Evolutionary conservation across 169 alveolate genomes (phyloP), one percentile per base, ranked within the genome.

Genomic region (Cryptosporidium sp.): DNA sequence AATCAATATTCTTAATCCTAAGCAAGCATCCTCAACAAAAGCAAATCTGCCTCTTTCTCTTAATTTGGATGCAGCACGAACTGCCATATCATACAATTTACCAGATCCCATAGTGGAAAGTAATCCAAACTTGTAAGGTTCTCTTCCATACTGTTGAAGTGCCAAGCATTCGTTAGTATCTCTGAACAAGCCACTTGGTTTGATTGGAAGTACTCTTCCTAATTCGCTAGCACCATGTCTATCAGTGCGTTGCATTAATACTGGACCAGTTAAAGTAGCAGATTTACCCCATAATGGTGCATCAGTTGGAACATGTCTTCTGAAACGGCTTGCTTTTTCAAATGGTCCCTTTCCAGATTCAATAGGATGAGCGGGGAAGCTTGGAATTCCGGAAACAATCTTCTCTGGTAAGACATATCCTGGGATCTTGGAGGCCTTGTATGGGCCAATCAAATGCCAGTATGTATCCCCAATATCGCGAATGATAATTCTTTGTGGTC

Each of bases 171-270:
- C 89, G 44, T 80, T 80, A 4, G 89, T 80, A 45, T 80, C 89
- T 62, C 89, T 80, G 45, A 80, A 80, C 23, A 80, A 37, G 2
- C 89, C 89, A 33, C 45, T 65, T 21, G 89, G 89, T 52, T 80
- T 80, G 6, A 60, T 53, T 62, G 89, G 89, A 18, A 80, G 56
- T 62, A 62, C 42, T 80, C 89, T 80, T 42, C 89, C 89, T 7
- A 65, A 62, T 12, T 80, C 89, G 14, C 52, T 80, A 16, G 89
- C 68, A 37, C 89, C 89, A 80, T 80, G 89, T 62, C 89, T 80
- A 16, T 65, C 75, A 16, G 69, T 21, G 44, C 80, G 73, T 44
- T 61, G 75, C 16, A 80, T 39, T 18, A 42, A 23, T 45, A 62
- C 33, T 23, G 89, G 89, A 42, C 89, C 89, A 0, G 75, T 52